Evolutionary conservation across 2,329 filamentous ascomycete species (phyloP), one percentile per base, ranked within the genome.

Genomic region (Aaosphaeria pasadenensis): DNA sequence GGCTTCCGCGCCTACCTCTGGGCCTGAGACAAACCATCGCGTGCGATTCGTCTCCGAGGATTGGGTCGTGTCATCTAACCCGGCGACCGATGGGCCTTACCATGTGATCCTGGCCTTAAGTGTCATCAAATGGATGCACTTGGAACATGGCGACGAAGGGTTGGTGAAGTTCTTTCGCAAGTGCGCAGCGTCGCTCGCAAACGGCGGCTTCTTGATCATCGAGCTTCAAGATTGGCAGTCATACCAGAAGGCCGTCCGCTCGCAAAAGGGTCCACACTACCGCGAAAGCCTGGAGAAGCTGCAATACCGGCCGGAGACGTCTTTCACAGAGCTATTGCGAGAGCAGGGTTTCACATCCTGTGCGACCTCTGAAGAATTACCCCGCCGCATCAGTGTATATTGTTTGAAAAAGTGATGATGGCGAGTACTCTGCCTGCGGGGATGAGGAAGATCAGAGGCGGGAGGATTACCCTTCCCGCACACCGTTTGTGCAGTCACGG

Each of bases 71-170:
- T 59, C 63, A 46, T 48, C 54, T 17, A 52, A 57, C 52, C 58
- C 52, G 52, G 57, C 51, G 32, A 51, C 54, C 38, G 46, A 55
- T 36, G 62, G 57, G 31, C 56, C 60, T 49, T 70, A 64, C 55
- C 54, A 70, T 48, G 58, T 67, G 39, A 68, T 71, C 58, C 62
- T 71, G 53, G 68, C 66, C 24, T 57, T 71, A 53, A 70, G 65
- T 46, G 67, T 71, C 47, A 63, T 70, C 50, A 70, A 71, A 53
- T 71, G 67, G 67, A 66, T 71, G 42, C 69, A 70, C 48, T 58
- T 70, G 30, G 59, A 67, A 50, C 66, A 69, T 48, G 52, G 59
- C n/a, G 67, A 71, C 46, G 50, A 57, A 39, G 67, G 67, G 33
- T 48, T 71, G 50, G 36, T 54, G 31, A 45, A 30, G 6, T 70